Base-by-base conservation (phyloP, 2,329 filamentous ascomycete genomes). In the Sarocladium brachiariae region DNA sequence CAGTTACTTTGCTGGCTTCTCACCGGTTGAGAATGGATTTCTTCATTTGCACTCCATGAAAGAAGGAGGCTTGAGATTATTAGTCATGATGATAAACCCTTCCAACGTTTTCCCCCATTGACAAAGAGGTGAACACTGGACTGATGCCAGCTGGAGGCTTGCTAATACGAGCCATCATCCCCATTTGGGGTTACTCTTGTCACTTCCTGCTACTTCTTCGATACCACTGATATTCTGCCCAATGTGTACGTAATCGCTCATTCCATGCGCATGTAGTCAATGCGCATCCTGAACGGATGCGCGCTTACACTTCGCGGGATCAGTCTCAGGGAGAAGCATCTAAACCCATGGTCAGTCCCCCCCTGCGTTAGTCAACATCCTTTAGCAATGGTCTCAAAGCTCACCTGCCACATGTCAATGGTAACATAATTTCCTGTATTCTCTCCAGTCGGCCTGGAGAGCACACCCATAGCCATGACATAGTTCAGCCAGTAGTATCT, bases 401-500 rank as follows among this genome's bases (percentile, higher is more conserved):
- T 55, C 38, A 58, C 59, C 50, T 56, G 51, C 58, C 58, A 61
- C 53, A 60, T 52, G 46, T 52, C 51, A 37, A 52, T 52, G 2
- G 16, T 23, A 4, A 51, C 50, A 37, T 49, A 49, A 10, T 31
- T 34, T 6, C 34, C 41, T 11, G 11, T 31, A 19, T 31, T 16
- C 39, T 30, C 31, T 6, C 23, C 33, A n/a, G 41, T 45, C 43
- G 31, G 41, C 21, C 31, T 25, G 4, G 30, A 47, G 14, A 61
- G 7, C 2, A 61, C 54, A 0, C 61, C 61, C 0, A 57, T 51
- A 0, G 61, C 64, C 2, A 69, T 59, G 2, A 66, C 57, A 10
- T 58, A 58, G 50, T 71, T 70, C 19, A 71, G 52, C 66, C 66
- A 71, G 24, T 58, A 54, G 48, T 70, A 70, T 24, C 65, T 59